phyloP scores from a whole-genome alignment of 1,284 basidiomycete genomes.

The Phlebopus sp. region DNA sequence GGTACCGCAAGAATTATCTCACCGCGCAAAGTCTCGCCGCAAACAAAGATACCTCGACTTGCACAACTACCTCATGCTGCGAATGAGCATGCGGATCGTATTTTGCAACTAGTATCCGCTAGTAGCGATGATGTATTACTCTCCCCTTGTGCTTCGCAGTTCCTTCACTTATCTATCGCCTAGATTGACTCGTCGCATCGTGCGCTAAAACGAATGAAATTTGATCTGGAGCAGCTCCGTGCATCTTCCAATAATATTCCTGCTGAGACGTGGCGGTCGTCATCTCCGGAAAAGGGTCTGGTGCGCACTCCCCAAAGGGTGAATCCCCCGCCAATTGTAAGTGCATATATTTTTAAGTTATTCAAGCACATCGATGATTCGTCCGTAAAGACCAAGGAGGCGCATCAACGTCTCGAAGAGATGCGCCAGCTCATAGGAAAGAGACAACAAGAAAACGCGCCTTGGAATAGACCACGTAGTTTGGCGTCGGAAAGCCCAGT shows the following conservation, averaged over 20 bases:
- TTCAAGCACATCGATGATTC: conserved; percentile 9
- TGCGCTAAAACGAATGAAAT: conserved; percentile 66
- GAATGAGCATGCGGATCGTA: conserved; percentile 39
- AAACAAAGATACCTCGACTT: conserved; percentile 32
- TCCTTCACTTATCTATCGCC: conserved; percentile 8
- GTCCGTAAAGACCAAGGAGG: conserved; percentile 57
- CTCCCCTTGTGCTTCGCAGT: background rate
- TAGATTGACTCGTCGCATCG: conserved; percentile 67
- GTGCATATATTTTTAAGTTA: conserved; percentile 14
- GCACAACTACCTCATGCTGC: conserved; percentile 21
- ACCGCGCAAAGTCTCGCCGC: conserved; percentile 54
- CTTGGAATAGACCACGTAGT: conserved; percentile 42
- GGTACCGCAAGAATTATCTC: conserved; percentile 43
- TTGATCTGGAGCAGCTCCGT: conserved; percentile 50
- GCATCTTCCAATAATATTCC: conserved; percentile 22
- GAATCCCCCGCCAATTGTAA: conserved; percentile 41
- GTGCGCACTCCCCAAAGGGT: conserved; percentile 42
- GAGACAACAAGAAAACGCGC: conserved; percentile 51
- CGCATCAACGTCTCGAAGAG: conserved; percentile 72
- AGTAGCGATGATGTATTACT: conserved; percentile 67
- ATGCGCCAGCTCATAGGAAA: conserved; percentile 69
- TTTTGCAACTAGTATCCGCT: conserved; percentile 49
- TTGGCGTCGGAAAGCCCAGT: conserved; percentile 25
- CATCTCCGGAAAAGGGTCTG: conserved; percentile 54
- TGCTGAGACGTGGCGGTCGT: conserved; percentile 40